Conservation (phyloP, 495 filamentous ascomycete species). For the Daldinia loculata region DNA sequence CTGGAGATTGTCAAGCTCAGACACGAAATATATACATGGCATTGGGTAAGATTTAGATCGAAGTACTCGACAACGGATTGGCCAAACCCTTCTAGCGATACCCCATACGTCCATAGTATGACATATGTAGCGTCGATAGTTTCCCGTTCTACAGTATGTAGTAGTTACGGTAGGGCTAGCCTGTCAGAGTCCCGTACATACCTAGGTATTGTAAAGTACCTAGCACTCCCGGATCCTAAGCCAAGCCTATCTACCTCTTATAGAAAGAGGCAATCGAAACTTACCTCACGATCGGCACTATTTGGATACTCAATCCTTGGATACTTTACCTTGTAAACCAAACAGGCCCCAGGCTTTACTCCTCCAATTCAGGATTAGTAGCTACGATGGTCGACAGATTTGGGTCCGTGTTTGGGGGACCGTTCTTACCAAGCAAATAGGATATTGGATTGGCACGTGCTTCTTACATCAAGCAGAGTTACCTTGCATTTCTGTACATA, state of each 20-base stretch:
- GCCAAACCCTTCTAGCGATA: not conserved
- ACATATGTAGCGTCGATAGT: constrained; percentile 24
- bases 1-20: constrained; percentile 19
- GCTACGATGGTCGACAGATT: not conserved
- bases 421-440: not conserved
- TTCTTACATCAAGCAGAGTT: constrained; percentile 3
- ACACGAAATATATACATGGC: constrained; percentile 1
- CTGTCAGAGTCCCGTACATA: constrained; percentile 17
- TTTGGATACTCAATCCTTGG: not conserved
- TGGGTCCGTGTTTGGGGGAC: not conserved
- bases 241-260: not conserved
- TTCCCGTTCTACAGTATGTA: constrained; percentile 16
- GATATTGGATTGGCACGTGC: constrained; percentile 13
- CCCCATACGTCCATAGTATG: constrained; percentile 19
- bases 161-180: constrained; percentile 25
- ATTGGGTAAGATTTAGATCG: constrained; percentile 27
- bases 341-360: not conserved
- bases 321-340: constrained; percentile 1
- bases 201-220: not conserved
- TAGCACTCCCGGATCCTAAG: not conserved
- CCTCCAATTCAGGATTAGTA: not conserved
- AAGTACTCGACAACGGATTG: constrained; percentile 19
- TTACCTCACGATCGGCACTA: constrained; percentile 13
- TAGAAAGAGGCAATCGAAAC: not conserved
- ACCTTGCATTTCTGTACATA: constrained; percentile 17